These are phyloP conservation scores for Orbilia oligospora DNA, from an alignment of 2,329 filamentous ascomycete genomes.

Conservation along the genomic window DNA sequence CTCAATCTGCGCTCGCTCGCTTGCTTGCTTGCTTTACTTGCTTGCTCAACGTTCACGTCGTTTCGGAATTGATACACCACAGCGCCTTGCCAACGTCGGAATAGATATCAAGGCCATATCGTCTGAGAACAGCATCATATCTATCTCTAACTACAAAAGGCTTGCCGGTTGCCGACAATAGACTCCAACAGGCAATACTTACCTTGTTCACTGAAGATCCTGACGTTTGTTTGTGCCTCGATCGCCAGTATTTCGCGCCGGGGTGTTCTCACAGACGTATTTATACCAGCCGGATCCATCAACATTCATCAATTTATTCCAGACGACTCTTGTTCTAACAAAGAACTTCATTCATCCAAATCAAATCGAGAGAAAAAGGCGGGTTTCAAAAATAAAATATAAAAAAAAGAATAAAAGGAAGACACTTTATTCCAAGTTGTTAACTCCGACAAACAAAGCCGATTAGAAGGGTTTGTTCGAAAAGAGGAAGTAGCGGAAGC, in stretches of 20 bases:
- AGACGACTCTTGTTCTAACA: conserved; percentile 1
- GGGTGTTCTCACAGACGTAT: conserved; percentile 1
- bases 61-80: conserved; percentile 4
- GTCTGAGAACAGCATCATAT: conserved; percentile 22
- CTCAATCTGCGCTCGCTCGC: neutral
- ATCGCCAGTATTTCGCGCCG: conserved; percentile 18
- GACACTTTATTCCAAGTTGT: neutral
- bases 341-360: conserved; percentile 12
- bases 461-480: conserved; percentile 7
- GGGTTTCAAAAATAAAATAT: neutral
- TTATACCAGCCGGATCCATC: conserved; percentile 29
- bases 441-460: conserved; percentile 25
- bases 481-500: conserved; percentile 35
- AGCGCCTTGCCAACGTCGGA: conserved; percentile 14
- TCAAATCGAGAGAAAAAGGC: conserved; percentile 2
- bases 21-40: too few species aligned
- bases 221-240: conserved; percentile 13
- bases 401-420: neutral
- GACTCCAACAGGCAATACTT: neutral
- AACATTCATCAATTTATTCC: neutral
- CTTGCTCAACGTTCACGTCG: conserved; percentile 28
- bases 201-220: conserved; percentile 8
- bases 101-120: conserved; percentile 2
- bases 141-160: conserved; percentile 11
- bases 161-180: conserved; percentile 11